Conservation (phyloP, 805 yeast species). For the Ogataea philodendri region DNA sequence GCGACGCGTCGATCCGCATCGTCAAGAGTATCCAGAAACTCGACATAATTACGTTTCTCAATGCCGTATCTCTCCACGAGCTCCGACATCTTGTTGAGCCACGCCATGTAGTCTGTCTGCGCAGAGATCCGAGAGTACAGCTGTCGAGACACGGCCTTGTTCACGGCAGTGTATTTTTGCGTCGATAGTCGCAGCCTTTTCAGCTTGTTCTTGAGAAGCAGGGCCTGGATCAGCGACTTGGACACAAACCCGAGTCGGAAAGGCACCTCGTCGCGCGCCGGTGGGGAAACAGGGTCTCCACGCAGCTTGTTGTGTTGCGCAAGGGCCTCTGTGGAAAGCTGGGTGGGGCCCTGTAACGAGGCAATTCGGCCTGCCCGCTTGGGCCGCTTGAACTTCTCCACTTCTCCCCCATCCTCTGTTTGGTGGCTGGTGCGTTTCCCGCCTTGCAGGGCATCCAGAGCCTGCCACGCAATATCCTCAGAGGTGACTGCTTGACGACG, state of each 20-base stretch:
- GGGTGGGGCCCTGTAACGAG: too few species aligned
- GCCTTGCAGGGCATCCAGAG: constrained; percentile 26
- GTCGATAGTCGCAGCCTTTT: constrained; percentile 37
- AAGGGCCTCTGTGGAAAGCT: constrained; percentile 23
- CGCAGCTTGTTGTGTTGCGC: constrained; percentile 14
- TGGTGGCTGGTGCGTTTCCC: constrained; percentile 8
- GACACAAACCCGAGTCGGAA: constrained; percentile 35
- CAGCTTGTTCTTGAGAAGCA: constrained; percentile 51
- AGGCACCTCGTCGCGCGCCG: constrained; percentile 2
- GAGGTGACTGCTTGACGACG: constrained; percentile 4
- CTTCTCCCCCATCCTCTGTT: constrained; percentile 2
- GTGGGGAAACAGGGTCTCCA: constrained; percentile 4
- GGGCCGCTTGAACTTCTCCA: constrained; percentile 17
- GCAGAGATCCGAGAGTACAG: constrained; percentile 41
- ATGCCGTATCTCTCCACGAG: constrained; percentile 30
- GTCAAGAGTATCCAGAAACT: constrained; percentile 20
- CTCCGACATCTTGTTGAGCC: constrained; percentile 31
- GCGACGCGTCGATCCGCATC: constrained; percentile 9
- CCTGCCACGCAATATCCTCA: constrained; percentile 28
- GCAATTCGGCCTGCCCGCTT: constrained; percentile 11
- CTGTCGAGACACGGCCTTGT: constrained; percentile 58
- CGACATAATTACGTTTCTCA: constrained; percentile 8
- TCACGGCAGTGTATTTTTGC: constrained; percentile 51
- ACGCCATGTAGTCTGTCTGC: constrained; percentile 18
- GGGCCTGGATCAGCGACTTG: constrained; percentile 54